phyloP scores from a whole-genome alignment of 352 stramenopile species.

The Peronospora belbahrii region DNA sequence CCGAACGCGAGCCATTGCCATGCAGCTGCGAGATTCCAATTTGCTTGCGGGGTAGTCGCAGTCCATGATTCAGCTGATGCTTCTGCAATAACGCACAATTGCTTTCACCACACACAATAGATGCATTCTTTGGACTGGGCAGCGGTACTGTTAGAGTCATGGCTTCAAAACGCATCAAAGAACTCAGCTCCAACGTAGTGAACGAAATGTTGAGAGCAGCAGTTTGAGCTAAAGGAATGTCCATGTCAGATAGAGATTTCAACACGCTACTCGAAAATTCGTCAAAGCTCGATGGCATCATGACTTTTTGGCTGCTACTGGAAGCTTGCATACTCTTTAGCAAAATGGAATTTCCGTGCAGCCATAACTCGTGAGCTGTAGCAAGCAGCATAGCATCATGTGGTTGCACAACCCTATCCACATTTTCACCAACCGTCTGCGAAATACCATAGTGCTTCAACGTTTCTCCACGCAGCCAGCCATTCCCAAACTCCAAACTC shows the following conservation, averaged over 20 bases:
- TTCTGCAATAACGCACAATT: slow-evolving; percentile 22
- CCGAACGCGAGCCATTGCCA: slow-evolving; percentile 11
- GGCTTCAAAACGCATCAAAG: slow-evolving; percentile 22
- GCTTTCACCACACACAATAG: slow-evolving; percentile 17
- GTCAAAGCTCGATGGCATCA: slow-evolving; percentile 3
- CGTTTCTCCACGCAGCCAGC: slow-evolving; percentile 10
- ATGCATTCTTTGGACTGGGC: slow-evolving; percentile 5
- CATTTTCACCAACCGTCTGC: background rate
- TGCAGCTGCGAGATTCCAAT: slow-evolving; percentile 20
- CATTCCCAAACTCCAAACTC: slow-evolving; percentile 21
- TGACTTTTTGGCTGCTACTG: background rate
- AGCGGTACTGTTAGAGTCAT: slow-evolving; percentile 26
- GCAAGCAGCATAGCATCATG: slow-evolving; percentile 21
- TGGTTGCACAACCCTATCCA: background rate
- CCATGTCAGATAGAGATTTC: slow-evolving; percentile 3
- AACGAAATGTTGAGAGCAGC: slow-evolving; percentile 22
- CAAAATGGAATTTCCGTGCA: slow-evolving; percentile 18
- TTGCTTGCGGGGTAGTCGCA: slow-evolving; percentile 22
- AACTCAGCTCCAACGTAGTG: slow-evolving; percentile 14
- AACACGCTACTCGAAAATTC: slow-evolving; percentile 14
- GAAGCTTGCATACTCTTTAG: slow-evolving; percentile 6
- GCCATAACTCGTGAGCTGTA: slow-evolving; percentile 25
- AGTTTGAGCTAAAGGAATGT: slow-evolving; percentile 9
- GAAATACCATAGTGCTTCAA: slow-evolving; percentile 16
- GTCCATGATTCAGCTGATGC: background rate